phyloP scores from a whole-genome alignment of 495 filamentous ascomycete species.

The Annulohypoxylon moriforme region DNA sequence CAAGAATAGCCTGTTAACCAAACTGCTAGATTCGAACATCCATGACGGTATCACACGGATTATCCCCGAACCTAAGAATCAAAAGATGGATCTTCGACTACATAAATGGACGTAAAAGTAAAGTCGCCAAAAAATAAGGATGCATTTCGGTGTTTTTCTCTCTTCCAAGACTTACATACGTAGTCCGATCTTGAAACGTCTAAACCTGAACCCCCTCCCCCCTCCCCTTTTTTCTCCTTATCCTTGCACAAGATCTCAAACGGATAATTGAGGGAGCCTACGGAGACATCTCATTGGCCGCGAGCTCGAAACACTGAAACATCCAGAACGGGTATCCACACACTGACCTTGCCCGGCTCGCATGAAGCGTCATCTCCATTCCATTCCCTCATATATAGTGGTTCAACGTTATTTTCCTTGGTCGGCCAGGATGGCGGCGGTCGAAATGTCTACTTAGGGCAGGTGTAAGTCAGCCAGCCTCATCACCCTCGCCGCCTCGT shows the following conservation, averaged over 20 bases:
- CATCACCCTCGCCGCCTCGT: conserved; percentile 5
- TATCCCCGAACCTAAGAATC: not conserved
- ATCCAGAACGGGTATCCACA: conserved; percentile 20
- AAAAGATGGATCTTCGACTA: no score
- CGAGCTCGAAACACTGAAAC: conserved; percentile 43
- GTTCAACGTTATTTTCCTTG: conserved; percentile 4
- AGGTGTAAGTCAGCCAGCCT: conserved; percentile 31
- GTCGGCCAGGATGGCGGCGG: not conserved
- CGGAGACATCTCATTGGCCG: conserved; percentile 23
- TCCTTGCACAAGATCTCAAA: conserved; percentile 41
- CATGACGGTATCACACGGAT: conserved; percentile 24
- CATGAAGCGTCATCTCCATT: conserved; percentile 42
- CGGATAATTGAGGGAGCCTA: conserved; percentile 31
- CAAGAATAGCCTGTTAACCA: conserved; percentile 12
- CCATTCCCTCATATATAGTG: conserved; percentile 35
- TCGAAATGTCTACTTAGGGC: conserved; percentile 23
- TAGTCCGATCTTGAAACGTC: conserved; percentile 42
- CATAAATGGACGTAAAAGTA: not conserved
- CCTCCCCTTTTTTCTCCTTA: conserved; percentile 20
- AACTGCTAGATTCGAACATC: not conserved
- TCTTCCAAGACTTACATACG: conserved; percentile 22
- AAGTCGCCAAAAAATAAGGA: conserved; percentile 8
- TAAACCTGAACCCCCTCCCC: conserved; percentile 4
- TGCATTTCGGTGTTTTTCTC: conserved; percentile 10
- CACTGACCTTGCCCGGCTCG: conserved; percentile 10